Conservation (phyloP, 2,329 filamentous ascomycete genomes). For the Drechslera avenae region DNA sequence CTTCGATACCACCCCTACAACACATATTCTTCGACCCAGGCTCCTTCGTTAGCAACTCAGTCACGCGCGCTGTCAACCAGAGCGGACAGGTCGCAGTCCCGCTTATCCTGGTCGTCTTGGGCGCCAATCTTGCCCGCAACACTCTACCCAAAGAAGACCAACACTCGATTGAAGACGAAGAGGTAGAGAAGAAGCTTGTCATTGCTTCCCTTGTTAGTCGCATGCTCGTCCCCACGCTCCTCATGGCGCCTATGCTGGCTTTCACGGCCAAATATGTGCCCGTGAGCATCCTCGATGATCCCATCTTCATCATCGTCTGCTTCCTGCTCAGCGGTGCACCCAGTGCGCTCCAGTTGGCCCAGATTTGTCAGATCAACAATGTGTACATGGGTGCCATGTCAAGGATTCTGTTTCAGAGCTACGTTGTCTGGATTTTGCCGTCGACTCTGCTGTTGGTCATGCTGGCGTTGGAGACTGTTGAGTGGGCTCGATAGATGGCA, state of each 20-base stretch:
- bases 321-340: constrained; percentile 95
- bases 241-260: constrained; percentile 91
- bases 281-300: constrained; percentile 93
- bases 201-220: constrained; percentile 84
- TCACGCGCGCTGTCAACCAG: constrained; percentile 84
- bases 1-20: constrained; percentile 83
- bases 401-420: constrained; percentile 91
- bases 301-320: constrained; percentile 97
- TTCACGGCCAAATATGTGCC: constrained; percentile 87
- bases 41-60: constrained; percentile 89
- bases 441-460: constrained; percentile 90
- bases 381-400: constrained; percentile 97
- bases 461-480: constrained; percentile 87
- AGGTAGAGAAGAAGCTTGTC: constrained; percentile 74
- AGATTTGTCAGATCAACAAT: constrained; percentile 98
- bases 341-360: constrained; percentile 89
- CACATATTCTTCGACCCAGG: constrained; percentile 84
- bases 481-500: constrained; percentile 69
- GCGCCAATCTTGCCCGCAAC: constrained; percentile 91
- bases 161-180: constrained; percentile 71
- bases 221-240: constrained; percentile 87
- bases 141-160: constrained; percentile 73
- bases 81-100: constrained; percentile 92
- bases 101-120: constrained; percentile 91
- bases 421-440: constrained; percentile 95